A percentile compares a stretch with the other conserved stretches of the same genome.
These are phyloP conservation scores for Reutealis trisperma DNA, from an alignment of 345 rosid species.

Conservation along the genomic window DNA sequence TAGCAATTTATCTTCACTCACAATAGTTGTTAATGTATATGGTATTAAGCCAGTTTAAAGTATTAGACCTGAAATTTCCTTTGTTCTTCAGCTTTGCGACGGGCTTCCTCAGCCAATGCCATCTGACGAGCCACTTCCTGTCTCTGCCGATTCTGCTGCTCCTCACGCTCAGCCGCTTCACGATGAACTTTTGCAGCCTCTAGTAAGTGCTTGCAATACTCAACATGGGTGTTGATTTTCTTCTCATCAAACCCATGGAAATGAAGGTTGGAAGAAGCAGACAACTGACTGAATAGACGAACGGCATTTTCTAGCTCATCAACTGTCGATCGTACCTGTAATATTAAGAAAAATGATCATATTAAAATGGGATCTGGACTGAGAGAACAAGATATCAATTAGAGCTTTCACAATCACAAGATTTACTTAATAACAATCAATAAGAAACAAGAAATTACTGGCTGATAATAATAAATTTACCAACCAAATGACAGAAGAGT, in stretches of 20 bases:
- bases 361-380: background rate
- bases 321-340: slow-evolving; percentile 88
- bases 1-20: background rate
- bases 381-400: background rate
- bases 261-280: slow-evolving; percentile 90
- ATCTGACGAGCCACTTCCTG: slow-evolving; percentile 94
- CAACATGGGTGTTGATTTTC: slow-evolving; percentile 96
- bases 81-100: slow-evolving; percentile 97
- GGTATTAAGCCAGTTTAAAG: slow-evolving; percentile 12
- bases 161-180: slow-evolving; percentile 92
- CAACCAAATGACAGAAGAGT: background rate
- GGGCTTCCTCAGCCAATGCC: slow-evolving; percentile 97
- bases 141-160: slow-evolving; percentile 86
- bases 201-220: slow-evolving; percentile 91
- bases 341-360: slow-evolving; percentile 18
- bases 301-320: slow-evolving; percentile 96
- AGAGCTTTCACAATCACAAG: background rate
- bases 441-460: background rate
- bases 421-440: background rate
- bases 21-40: background rate
- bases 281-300: slow-evolving; percentile 76
- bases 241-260: slow-evolving; percentile 95
- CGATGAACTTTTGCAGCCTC: slow-evolving; percentile 92
- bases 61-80: slow-evolving; percentile 75
- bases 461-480: background rate